A percentile compares a stretch with the other conserved stretches of the same genome.
Evolutionary conservation across 2,329 filamentous ascomycete genomes (phyloP).

Genomic region (Botryotinia globosa): DNA sequence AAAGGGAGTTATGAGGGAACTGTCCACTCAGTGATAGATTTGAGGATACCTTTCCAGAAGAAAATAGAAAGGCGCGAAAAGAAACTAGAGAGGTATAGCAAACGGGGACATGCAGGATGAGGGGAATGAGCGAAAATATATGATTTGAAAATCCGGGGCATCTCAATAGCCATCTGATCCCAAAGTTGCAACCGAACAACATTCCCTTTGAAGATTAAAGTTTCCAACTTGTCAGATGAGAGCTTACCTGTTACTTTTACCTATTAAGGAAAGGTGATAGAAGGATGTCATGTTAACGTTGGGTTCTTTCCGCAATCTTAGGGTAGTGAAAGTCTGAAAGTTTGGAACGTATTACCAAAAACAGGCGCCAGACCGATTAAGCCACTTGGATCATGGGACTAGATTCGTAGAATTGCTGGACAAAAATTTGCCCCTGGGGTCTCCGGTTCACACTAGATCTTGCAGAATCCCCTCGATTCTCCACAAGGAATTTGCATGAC

Average conservation of each 20-base stretch:
- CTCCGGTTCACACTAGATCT: not conserved
- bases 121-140: constrained; percentile 14
- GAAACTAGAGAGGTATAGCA: not conserved
- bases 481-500: constrained; percentile 4
- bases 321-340: not conserved
- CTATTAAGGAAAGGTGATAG: constrained; percentile 13
- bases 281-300: constrained; percentile 1
- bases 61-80: not conserved
- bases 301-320: not conserved
- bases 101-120: not conserved
- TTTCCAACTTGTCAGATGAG: not conserved
- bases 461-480: constrained; percentile 6
- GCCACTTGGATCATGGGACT: not conserved
- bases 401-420: not conserved
- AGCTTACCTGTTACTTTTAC: not conserved
- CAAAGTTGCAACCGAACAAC: not conserved
- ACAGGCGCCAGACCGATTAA: not conserved
- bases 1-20: not conserved
- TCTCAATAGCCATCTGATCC: not conserved
- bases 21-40: not conserved
- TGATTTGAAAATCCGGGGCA: not conserved
- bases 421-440: constrained; percentile 5
- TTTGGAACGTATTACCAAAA: constrained; percentile 7
- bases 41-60: not conserved
- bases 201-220: not conserved